phyloP scores from a whole-genome alignment of 768 basidiomycete genomes.

The Macrolepiota fuliginosa region DNA sequence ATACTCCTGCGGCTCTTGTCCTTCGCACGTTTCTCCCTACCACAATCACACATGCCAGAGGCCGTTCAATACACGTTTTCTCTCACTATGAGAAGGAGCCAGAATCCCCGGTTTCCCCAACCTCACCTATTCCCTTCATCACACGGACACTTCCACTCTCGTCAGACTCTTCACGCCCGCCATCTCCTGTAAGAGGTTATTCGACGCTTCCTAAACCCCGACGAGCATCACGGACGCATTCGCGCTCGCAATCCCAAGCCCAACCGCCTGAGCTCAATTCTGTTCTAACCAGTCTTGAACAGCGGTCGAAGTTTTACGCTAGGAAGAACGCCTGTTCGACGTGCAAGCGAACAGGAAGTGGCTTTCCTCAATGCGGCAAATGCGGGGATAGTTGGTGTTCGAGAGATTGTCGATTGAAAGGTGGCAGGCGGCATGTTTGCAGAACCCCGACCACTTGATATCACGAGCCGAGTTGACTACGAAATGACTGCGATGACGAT shows the following conservation, averaged over 20 bases:
- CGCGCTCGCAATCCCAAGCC: background rate
- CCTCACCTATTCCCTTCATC: constrained; percentile 20
- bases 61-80: constrained; percentile 18
- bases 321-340: constrained; percentile 42
- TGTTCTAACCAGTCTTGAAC: constrained; percentile 49
- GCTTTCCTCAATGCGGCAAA: constrained; percentile 61
- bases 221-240: constrained; percentile 10
- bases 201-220: constrained; percentile 20
- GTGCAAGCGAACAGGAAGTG: constrained; percentile 49
- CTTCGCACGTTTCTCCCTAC: constrained; percentile 6
- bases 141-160: constrained; percentile 18
- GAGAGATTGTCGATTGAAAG: constrained; percentile 52
- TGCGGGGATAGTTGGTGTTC: constrained; percentile 66
- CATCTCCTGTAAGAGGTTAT: constrained; percentile 15
- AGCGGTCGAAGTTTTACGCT: constrained; percentile 46
- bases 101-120: constrained; percentile 13
- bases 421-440: constrained; percentile 53
- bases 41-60: background rate
- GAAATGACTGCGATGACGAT: background rate
- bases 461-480: background rate
- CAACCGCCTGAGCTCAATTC: constrained; percentile 34
- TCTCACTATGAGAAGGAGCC: constrained; percentile 15
- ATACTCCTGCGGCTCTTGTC: constrained; percentile 3
- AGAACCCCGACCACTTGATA: background rate
- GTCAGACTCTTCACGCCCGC: constrained; percentile 11